These are phyloP conservation scores for Hawksworthiomyces lignivorus DNA, from an alignment of 2,329 filamentous ascomycete species.

Conservation along the genomic window DNA sequence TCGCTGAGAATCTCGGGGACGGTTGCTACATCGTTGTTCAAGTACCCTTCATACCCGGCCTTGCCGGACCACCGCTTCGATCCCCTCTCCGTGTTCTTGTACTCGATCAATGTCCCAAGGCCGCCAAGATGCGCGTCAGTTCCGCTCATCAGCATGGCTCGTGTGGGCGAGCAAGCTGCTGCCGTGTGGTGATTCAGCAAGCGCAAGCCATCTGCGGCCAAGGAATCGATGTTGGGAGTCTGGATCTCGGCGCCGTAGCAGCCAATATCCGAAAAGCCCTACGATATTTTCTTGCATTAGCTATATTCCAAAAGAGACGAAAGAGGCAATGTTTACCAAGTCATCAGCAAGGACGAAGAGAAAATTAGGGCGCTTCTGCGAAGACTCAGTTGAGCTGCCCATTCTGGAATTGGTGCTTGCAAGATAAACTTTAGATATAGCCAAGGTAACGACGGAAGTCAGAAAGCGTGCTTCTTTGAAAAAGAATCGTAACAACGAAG, in stretches of 20 bases:
- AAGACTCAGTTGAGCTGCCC: no score
- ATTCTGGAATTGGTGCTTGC: no score
- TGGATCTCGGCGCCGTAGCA: conserved; percentile 51
- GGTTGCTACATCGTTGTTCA: conserved; percentile 52
- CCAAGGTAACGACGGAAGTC: no score
- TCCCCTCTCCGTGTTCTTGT: conserved; percentile 10
- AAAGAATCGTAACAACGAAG: no score
- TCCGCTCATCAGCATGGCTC: conserved; percentile 53
- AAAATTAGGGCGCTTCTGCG: conserved; percentile 29
- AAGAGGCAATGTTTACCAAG: conserved; percentile 14
- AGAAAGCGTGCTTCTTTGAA: no score
- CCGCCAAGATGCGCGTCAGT: conserved; percentile 29
- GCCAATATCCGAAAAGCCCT: conserved; percentile 35
- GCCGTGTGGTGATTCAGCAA: conserved; percentile 54
- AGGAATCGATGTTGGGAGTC: conserved; percentile 48
- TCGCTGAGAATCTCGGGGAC: conserved; percentile 52
- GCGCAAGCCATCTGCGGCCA: conserved; percentile 41
- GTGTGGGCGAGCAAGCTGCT: conserved; percentile 50
- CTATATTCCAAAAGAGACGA: no score
- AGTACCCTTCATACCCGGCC: conserved; percentile 56
- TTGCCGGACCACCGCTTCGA: conserved; percentile 25
- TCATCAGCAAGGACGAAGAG: conserved; percentile 38
- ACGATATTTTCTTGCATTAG: no score
- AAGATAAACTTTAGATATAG: no score
- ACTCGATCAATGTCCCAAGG: conserved; percentile 34